A percentile compares a stretch with the other conserved stretches of the same genome.
Conservation (phyloP, 495 filamentous ascomycete species). For the Daldinia vernicosa region DNA sequence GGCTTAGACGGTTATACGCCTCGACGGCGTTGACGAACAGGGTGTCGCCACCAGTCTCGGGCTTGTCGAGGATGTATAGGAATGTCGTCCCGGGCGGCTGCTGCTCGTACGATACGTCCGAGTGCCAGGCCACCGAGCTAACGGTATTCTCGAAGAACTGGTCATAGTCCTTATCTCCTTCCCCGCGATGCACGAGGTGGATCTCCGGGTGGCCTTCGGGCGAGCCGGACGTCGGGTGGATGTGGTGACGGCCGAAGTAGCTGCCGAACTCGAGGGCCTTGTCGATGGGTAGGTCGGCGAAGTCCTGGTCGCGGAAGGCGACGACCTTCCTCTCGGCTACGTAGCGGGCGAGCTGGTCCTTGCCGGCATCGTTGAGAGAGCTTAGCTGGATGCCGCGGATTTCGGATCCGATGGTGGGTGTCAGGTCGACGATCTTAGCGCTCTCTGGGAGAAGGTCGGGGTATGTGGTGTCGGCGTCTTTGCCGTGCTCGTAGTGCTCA, state of each 20-base stretch:
- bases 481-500: conserved; percentile 75
- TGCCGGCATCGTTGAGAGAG: conserved; percentile 69
- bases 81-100: conserved; percentile 90
- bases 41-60: conserved; percentile 82
- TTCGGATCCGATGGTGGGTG: conserved; percentile 79
- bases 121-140: conserved; percentile 80
- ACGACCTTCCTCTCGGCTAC: conserved; percentile 83
- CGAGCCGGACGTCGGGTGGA: conserved; percentile 79
- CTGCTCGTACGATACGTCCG: conserved; percentile 81
- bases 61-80: conserved; percentile 79
- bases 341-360: conserved; percentile 82
- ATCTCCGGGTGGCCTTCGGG: conserved; percentile 77
- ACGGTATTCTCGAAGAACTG: conserved; percentile 70
- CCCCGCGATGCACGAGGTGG: conserved; percentile 80
- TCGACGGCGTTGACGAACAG: conserved; percentile 75
- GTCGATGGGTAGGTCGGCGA: conserved; percentile 76
- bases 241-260: conserved; percentile 86
- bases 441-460: conserved; percentile 69
- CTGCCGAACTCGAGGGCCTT: conserved; percentile 74
- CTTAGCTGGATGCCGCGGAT: conserved; percentile 80
- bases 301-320: conserved; percentile 81
- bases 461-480: conserved; percentile 72
- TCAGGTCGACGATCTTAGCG: conserved; percentile 65
- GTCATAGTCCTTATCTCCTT: conserved; percentile 65
- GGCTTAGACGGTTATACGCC: conserved; percentile 80